Evolutionary conservation across 805 yeast species (phyloP).

Genomic region (Debaryomyces tyrocola): DNA sequence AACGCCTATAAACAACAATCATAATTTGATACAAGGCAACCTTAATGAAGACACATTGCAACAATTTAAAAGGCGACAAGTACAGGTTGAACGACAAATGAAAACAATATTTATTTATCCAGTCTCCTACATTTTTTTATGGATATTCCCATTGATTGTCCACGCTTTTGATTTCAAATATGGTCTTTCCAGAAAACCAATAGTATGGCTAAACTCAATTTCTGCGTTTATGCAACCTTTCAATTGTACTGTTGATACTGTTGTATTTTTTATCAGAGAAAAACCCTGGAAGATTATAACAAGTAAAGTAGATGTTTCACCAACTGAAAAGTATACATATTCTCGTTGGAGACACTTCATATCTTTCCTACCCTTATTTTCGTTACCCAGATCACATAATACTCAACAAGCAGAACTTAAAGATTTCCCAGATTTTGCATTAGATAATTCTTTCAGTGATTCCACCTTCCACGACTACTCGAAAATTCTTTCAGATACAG

Average conservation of each 20-base stretch:
- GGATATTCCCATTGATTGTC: slow-evolving; percentile 2
- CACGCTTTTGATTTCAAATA: slow-evolving; percentile 1
- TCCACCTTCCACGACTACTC: no score
- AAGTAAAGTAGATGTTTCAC: background rate
- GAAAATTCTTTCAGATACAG: no score
- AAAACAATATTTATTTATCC: slow-evolving; percentile 3
- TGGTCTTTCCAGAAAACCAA: background rate
- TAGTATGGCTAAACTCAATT: slow-evolving; percentile 3
- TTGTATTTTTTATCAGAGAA: slow-evolving; percentile 1
- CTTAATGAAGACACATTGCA: background rate
- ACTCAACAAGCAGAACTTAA: no score
- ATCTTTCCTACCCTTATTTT: background rate
- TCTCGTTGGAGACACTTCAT: background rate
- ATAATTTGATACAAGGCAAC: background rate
- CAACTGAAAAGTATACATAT: background rate
- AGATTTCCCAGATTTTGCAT: no score
- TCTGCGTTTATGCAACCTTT: slow-evolving; percentile 6
- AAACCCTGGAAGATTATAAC: slow-evolving; percentile 2
- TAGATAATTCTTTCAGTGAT: no score
- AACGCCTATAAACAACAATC: background rate
- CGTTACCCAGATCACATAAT: background rate
- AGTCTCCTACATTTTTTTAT: slow-evolving; percentile 2
- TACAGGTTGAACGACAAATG: slow-evolving; percentile 1
- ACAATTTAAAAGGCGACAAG: background rate
- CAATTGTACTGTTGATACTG: slow-evolving; percentile 4